Conservation (phyloP, 495 filamentous ascomycete species). For the Penicillium ucsense region DNA sequence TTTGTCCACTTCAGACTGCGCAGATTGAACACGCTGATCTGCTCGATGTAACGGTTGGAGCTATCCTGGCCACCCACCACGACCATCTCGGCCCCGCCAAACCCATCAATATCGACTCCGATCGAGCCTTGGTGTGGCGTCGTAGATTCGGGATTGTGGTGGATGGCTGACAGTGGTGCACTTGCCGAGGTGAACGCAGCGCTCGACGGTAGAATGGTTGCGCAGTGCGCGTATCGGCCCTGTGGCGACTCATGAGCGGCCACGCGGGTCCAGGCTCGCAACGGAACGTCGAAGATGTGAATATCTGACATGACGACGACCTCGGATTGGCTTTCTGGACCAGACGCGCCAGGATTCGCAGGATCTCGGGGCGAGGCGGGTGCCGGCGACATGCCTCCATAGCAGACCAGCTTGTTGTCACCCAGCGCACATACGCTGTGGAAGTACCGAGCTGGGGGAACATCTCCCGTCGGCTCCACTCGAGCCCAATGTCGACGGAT, state of each 20-base stretch:
- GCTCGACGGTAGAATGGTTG: constrained; percentile 81
- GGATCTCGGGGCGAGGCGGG: constrained; percentile 36
- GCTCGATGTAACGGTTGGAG: constrained; percentile 97
- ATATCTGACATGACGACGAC: constrained; percentile 97
- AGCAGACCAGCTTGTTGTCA: constrained; percentile 93
- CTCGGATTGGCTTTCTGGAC: constrained; percentile 68
- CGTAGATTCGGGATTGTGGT: constrained; percentile 72
- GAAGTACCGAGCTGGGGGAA: constrained; percentile 88
- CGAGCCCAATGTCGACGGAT: constrained; percentile 88
- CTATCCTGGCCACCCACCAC: constrained; percentile 94
- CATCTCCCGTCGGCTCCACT: constrained; percentile 70
- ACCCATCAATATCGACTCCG: constrained; percentile 79
- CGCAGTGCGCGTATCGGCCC: constrained; percentile 94
- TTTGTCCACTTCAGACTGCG: constrained; percentile 94
- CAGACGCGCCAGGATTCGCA: constrained; percentile 24
- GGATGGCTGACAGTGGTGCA: constrained; percentile 74
- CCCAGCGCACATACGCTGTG: constrained; percentile 90
- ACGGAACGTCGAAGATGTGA: constrained; percentile 86
- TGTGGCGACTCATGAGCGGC: constrained; percentile 74
- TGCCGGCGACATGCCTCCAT: constrained; percentile 92
- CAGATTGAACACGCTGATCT: constrained; percentile 96
- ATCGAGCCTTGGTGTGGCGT: constrained; percentile 77
- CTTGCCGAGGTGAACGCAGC: constrained; percentile 74
- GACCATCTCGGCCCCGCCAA: constrained; percentile 92
- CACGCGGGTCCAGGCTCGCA: constrained; percentile 77